Conservation (phyloP, 1,284 basidiomycete species). For the Hypsizygus ulmarius region DNA sequence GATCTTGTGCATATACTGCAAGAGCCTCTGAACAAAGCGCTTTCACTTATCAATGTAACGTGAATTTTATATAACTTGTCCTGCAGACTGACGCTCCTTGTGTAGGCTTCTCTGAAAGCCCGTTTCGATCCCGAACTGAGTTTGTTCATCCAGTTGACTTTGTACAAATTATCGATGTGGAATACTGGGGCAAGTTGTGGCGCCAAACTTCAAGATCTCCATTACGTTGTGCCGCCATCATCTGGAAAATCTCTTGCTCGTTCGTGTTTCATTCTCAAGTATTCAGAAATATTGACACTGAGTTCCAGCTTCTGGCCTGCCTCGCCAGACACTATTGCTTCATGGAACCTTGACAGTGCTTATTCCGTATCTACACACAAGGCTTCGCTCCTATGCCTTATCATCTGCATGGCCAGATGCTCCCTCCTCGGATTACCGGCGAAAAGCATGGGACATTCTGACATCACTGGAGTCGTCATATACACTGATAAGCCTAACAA, state of each 20-base stretch:
- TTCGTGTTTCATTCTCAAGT: conserved; percentile 25
- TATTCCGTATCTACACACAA: conserved; percentile 75
- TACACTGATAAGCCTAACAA: conserved; percentile 60
- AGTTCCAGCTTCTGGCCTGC: conserved; percentile 56
- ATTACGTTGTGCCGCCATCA: conserved; percentile 42
- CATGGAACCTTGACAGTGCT: conserved; percentile 78
- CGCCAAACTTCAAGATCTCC: conserved; percentile 86
- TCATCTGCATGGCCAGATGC: conserved; percentile 89
- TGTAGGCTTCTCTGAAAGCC: conserved; percentile 58
- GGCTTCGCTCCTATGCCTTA: conserved; percentile 74
- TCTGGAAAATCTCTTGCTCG: conserved; percentile 29
- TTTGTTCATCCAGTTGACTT: conserved; percentile 70
- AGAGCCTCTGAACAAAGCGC: conserved; percentile 77
- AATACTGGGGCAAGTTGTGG: conserved; percentile 85
- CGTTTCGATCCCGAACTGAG: conserved; percentile 81
- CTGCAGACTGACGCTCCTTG: conserved; percentile 6
- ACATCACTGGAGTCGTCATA: conserved; percentile 67
- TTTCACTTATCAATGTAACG: conserved; percentile 71
- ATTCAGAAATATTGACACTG: conserved; percentile 21
- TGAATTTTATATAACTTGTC: conserved; percentile 13
- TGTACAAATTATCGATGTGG: conserved; percentile 88
- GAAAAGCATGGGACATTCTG: conserved; percentile 76
- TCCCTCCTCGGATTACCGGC: conserved; percentile 71
- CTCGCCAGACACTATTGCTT: conserved; percentile 56
- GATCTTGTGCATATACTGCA: conserved; percentile 84